Percentiles rank a stretch among this genome's conserved stretches.
Conservation (phyloP, 345 rosid genomes). For the rapeseed (Brassica napus) region DNA sequence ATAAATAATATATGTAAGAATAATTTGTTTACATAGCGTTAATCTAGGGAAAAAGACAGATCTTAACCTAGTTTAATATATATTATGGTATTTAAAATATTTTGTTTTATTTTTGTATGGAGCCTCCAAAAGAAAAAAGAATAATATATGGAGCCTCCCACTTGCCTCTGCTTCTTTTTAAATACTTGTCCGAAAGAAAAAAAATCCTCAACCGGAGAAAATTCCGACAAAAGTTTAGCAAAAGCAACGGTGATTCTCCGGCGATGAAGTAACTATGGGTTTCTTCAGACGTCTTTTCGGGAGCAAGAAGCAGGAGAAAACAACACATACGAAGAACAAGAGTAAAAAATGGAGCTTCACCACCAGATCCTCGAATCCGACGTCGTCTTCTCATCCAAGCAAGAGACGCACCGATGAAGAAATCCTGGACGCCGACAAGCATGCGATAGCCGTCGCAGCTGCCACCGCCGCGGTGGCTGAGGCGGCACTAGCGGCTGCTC, state of each 20-base stretch:
- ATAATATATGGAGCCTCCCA: neutral
- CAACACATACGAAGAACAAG: constrained; percentile 44
- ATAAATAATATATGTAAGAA: too few species aligned
- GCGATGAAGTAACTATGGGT: constrained; percentile 62
- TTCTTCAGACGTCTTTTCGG: constrained; percentile 78
- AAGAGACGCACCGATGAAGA: constrained; percentile 23
- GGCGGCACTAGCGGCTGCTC: constrained; percentile 89
- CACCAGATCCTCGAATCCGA: constrained; percentile 51
- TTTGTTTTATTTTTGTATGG: too few species aligned
- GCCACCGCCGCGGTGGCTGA: constrained; percentile 92
- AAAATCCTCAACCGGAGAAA: constrained; percentile 2
- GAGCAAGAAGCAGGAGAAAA: constrained; percentile 39
- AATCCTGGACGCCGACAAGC: constrained; percentile 61
- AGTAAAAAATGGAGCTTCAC: constrained; percentile 62
- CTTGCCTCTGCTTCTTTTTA: neutral
- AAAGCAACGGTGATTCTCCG: neutral
- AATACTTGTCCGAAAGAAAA: neutral
- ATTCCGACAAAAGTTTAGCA: neutral
- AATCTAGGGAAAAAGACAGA: too few species aligned
- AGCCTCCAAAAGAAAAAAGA: too few species aligned
- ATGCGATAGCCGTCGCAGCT: constrained; percentile 87
- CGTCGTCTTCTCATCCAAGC: constrained; percentile 33
- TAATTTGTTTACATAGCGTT: too few species aligned
- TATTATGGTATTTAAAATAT: too few species aligned
- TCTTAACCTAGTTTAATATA: too few species aligned